Percentiles rank a stretch among this genome's conserved stretches.
phyloP scores from a whole-genome alignment of 768 basidiomycete species.

The Pholiota conissans region DNA sequence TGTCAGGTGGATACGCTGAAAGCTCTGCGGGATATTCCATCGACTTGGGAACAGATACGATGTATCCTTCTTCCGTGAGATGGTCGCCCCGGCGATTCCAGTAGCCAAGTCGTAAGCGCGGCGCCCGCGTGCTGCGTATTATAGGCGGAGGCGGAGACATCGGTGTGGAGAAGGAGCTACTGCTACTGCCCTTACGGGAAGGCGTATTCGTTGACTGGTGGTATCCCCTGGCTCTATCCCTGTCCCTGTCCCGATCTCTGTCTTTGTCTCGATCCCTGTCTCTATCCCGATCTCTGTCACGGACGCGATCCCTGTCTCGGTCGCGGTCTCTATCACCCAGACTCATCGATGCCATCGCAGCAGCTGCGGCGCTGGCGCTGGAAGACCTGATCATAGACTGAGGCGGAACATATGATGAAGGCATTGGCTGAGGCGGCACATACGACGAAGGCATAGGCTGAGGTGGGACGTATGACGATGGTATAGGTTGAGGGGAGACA shows the following conservation, averaged over 20 bases:
- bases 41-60: slow-evolving; percentile 66
- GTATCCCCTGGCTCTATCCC: not conserved
- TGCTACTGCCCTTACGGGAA: not conserved
- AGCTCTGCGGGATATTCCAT: slow-evolving; percentile 63
- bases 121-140: slow-evolving; percentile 11
- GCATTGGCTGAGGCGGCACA: too few relatives aligned
- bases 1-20: slow-evolving; percentile 53
- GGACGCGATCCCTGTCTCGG: not conserved
- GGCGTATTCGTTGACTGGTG: not conserved
- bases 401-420: too few relatives aligned
- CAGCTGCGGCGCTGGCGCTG: not conserved
- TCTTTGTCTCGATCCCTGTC: not conserved
- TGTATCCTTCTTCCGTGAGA: slow-evolving; percentile 50
- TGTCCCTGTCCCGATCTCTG: not conserved
- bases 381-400: not conserved
- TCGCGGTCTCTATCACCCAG: not conserved
- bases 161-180: too few relatives aligned
- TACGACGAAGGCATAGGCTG: too few relatives aligned
- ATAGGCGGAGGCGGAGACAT: not conserved
- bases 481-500: too few relatives aligned
- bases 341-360: not conserved
- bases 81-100: slow-evolving; percentile 83
- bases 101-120: slow-evolving; percentile 51
- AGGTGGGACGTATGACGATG: too few relatives aligned
- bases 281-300: not conserved